Base-by-base conservation (phyloP, 148 eudicot genomes). In the Spergularia marina region DNA sequence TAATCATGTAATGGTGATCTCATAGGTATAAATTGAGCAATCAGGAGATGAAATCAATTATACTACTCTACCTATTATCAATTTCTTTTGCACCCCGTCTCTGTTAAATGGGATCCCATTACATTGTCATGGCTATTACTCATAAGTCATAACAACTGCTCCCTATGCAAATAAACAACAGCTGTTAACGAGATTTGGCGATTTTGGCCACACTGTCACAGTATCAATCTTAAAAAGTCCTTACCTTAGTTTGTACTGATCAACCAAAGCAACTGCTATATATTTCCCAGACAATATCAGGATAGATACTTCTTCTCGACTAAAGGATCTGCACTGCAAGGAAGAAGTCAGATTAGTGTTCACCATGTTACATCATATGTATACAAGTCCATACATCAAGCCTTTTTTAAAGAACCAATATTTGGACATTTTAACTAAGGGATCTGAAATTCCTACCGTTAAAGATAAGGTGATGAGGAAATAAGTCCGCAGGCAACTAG, bases 241-340 rank as follows among this genome's bases (percentile, higher is more conserved):
- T 76, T 76, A 95, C 99, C 91, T 91, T 68, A 96, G 73, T 77
- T 83, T 88, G 76, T 84, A 88, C 77, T 91, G 99, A 86, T 96
- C 94, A 76, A 96, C 98, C 83, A 96, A 81, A 77, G 90, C 97
- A 84, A 96, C 89, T 51, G 91, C 97, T 70, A 91, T 72, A 79
- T 87, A 89, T 39, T 91, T 87, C 81, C 99, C 98, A 25, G 99
- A 96, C 85, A 91, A 85, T 72, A 96, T 89, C 85, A 88, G 75
- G 13, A 85, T 58, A 65, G 90, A 85, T 39, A 96, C 78, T 64
- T 96, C 91, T 84, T 91, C 83, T 82, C 77, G 81, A 74, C 88
- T 88, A 78, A 96, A 82, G 63, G 98, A 91, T 86, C 94, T 96
- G 97, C 90, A 83, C 99, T 96, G 99, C 87, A 85, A 77, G 77